Evolutionary conservation across 2,329 filamentous ascomycete species (phyloP).

Genomic region (Alternaria tenuissima): DNA sequence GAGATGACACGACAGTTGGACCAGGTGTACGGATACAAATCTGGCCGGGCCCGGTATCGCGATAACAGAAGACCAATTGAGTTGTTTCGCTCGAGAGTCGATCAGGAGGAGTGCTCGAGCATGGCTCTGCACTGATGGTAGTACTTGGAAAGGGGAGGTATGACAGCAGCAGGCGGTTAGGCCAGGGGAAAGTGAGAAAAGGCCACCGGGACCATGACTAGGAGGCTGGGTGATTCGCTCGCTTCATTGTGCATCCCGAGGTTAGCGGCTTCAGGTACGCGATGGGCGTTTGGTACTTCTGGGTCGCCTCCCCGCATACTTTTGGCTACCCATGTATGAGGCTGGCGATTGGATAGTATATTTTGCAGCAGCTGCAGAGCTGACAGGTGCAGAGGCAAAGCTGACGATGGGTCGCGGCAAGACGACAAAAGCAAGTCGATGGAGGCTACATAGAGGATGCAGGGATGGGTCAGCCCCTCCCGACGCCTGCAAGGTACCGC

Average conservation of each 20-base stretch:
- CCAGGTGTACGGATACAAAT: slow-evolving; percentile 19
- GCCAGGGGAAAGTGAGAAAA: slow-evolving; percentile 22
- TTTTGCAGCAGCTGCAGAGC: slow-evolving; percentile 4
- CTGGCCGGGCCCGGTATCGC: neutral
- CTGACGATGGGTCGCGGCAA: slow-evolving; percentile 2
- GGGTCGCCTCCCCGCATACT: slow-evolving; percentile 21
- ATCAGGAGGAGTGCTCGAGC: neutral
- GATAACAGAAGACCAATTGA: slow-evolving; percentile 8
- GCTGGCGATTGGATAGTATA: slow-evolving; percentile 4
- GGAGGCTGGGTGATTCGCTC: slow-evolving; percentile 27
- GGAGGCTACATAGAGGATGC: slow-evolving; percentile 5
- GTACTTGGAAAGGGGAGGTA: slow-evolving; percentile 23
- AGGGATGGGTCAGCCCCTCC: slow-evolving; percentile 20
- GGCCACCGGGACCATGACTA: slow-evolving; percentile 21
- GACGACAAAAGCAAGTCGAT: slow-evolving; percentile 3
- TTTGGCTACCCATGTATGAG: neutral
- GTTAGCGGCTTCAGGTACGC: slow-evolving; percentile 33
- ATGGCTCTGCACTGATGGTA: slow-evolving; percentile 9
- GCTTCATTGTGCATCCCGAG: slow-evolving; percentile 23
- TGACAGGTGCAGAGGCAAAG: slow-evolving; percentile 10
- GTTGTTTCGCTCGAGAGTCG: neutral
- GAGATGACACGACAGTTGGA: slow-evolving; percentile 18
- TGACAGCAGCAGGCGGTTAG: slow-evolving; percentile 30
- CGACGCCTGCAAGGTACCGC: slow-evolving; percentile 26
- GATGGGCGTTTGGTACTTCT: slow-evolving; percentile 25